Evolutionary conservation across 805 yeast species (phyloP), one percentile per base, ranked within the genome.

Genomic region (Cyberlindnera meyerae): DNA sequence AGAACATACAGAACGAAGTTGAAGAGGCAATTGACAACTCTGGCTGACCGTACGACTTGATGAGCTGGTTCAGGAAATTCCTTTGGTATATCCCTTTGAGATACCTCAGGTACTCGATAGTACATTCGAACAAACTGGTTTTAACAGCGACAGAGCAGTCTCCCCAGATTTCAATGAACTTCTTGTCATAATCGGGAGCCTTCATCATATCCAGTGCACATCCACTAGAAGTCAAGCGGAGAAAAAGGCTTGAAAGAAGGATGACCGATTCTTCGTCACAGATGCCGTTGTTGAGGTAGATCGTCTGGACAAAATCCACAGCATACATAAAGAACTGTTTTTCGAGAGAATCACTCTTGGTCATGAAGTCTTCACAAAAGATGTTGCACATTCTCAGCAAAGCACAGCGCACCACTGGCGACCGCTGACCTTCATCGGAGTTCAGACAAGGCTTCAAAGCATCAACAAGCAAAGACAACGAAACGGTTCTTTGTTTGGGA

Each of bases 311-410:
- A 21, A 27, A 34, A 11, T 20, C 27, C 5, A 34, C 3, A 5
- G 15, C 37, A 18, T 28, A 20, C 6, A 16, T 11, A 14, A 34
- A 34, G 20, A 34, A 34, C 22, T 27, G 29, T 24, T 18, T 24
- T 13, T 24, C 28, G 22, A 15, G 11, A 7, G 29, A 6, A 5
- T 18, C 11, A 0, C 32, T 24, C 5, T 34, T 37, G 1, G 33
- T 25, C 1, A 62, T 29, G 64, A 75, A 62, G 0, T 45, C 24
- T 11, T 36, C 49, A 4, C 57, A 40, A 27, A 65, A 51, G 1
- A 44, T 21, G 0, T 30, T 17, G 18, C 69, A 43, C 1, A 71
- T 33, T 24, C 49, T 51, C 24, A 70, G 62, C 0, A 65, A 52
- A 0, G 61, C 9, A 24, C 37, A 28, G 5, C 37, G 26, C 12